Base-by-base conservation (phyloP, 306 rosid species). In the Vigna nakashimae region DNA sequence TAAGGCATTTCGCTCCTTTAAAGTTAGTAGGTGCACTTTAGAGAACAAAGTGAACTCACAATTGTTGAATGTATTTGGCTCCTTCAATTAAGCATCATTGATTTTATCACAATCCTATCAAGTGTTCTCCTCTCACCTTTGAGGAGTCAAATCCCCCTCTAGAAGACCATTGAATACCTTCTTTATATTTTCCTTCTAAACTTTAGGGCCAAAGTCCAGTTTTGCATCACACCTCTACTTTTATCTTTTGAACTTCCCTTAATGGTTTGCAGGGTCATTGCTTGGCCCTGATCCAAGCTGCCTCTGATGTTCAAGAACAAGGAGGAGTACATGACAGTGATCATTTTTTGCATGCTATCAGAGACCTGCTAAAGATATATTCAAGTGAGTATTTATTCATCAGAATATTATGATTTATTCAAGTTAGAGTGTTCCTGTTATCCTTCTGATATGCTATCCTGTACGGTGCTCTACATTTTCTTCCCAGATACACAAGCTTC, bases 281-380 rank as follows among this genome's bases (percentile, higher is more conserved):
- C 88, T 79, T 85, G 88, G 96, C 97, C 17, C 86, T 92, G 42
- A 91, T 95, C 77, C 97, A 95, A 91, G 98, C 94, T 65, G 91
- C 96, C 76, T 89, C 98, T 62, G 99, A 92, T 84, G 90, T 85
- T 82, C 98, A 91, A 87, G 98, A 95, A 82, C 96, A 89, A 78
- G 98, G 99, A 75, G 98, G 97, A 46, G 98, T 95, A 74, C 97
- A 95, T 84, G 99, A 95, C 75, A 92, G 87, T 64, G 99, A 95
- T 79, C 81, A 90, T 81, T 88, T 92, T 87, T 82, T 95, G 92
- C 99, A 95, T 76, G 91, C 97, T 63, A 94, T 95, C 57, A 92
- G 98, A 86, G 99, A 92, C 86, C 94, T 95, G 70, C 88, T 92
- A 59, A 95, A 92, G 84, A 88, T 95, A 80, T 93, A 92, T 86